These are phyloP conservation scores for Mycosphaerella sp. DNA, from an alignment of 2,329 filamentous ascomycete species.

Conservation along the genomic window DNA sequence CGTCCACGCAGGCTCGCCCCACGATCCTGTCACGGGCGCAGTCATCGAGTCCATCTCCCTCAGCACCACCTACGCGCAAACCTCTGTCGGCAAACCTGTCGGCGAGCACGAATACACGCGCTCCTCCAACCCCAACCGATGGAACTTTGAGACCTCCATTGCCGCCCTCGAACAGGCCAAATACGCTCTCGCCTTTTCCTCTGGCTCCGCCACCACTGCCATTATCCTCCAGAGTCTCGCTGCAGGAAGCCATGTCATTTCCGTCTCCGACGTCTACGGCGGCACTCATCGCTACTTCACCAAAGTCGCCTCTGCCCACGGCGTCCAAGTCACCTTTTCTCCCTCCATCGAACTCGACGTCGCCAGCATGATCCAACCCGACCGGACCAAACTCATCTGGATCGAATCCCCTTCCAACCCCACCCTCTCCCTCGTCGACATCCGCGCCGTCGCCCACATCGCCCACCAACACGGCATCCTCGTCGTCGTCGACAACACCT, in stretches of 20 bases:
- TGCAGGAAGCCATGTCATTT: slow-evolving; percentile 86
- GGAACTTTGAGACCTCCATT: slow-evolving; percentile 88
- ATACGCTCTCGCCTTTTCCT: slow-evolving; percentile 89
- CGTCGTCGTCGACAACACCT: slow-evolving; percentile 99
- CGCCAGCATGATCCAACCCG: slow-evolving; percentile 65
- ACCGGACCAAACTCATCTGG: slow-evolving; percentile 91
- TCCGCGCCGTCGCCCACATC: slow-evolving; percentile 71
- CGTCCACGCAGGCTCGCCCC: slow-evolving; percentile 85
- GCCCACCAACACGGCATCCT: slow-evolving; percentile 84
- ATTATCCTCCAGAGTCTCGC: slow-evolving; percentile 89
- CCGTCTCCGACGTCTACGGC: slow-evolving; percentile 94
- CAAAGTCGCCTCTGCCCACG: slow-evolving; percentile 89
- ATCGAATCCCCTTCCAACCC: slow-evolving; percentile 95
- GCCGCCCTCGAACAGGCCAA: slow-evolving; percentile 88
- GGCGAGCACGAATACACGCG: slow-evolving; percentile 90
- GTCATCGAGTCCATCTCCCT: slow-evolving; percentile 96
- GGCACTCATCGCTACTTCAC: slow-evolving; percentile 99
- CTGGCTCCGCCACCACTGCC: slow-evolving; percentile 88
- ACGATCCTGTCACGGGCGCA: slow-evolving; percentile 85
- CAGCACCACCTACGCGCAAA: slow-evolving; percentile 94
- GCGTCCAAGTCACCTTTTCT: slow-evolving; percentile 90
- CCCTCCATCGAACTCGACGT: slow-evolving; percentile 88
- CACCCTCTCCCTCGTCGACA: slow-evolving; percentile 87
- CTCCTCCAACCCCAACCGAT: slow-evolving; percentile 88
- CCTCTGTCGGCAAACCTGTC: slow-evolving; percentile 75